Percentiles rank a stretch among this genome's conserved stretches.
These are phyloP conservation scores for Aciculosporium take DNA, from an alignment of 2,329 filamentous ascomycete genomes.

Conservation along the genomic window DNA sequence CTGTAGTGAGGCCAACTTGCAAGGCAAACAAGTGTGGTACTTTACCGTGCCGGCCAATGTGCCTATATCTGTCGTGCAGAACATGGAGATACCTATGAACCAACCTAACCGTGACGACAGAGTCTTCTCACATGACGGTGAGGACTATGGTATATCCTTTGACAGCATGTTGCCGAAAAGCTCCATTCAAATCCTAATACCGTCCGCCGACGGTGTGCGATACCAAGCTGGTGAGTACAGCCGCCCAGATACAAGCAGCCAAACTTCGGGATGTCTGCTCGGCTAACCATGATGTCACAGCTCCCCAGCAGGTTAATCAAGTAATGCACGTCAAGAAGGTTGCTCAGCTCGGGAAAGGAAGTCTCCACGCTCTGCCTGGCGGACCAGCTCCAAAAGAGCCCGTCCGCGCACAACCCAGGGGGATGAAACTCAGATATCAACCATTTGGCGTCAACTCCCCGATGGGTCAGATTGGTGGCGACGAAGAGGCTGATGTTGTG, in stretches of 20 bases:
- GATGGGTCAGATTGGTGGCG: slow-evolving; percentile 25
- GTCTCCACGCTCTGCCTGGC: slow-evolving; percentile 10
- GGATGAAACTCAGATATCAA: slow-evolving; percentile 51
- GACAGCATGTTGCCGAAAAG: slow-evolving; percentile 35
- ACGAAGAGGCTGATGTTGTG: slow-evolving; percentile 26
- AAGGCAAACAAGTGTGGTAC: slow-evolving; percentile 68
- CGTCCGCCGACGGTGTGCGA: slow-evolving; percentile 37
- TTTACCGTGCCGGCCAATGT: slow-evolving; percentile 59
- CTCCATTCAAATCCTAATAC: slow-evolving; percentile 46
- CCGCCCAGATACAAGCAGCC: no score
- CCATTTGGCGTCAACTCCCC: slow-evolving; percentile 42
- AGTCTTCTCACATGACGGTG: slow-evolving; percentile 48
- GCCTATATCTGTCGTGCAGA: slow-evolving; percentile 51
- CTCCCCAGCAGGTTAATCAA: slow-evolving; percentile 33
- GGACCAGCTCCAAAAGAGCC: slow-evolving; percentile 34
- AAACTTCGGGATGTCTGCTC: no score
- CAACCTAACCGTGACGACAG: slow-evolving; percentile 36
- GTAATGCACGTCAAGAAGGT: slow-evolving; percentile 53
- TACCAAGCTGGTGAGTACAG: slow-evolving; percentile 37
- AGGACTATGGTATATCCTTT: slow-evolving; percentile 46
- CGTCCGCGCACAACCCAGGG: slow-evolving; percentile 50
- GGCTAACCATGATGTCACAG: slow-evolving; percentile 10
- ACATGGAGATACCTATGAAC: slow-evolving; percentile 46
- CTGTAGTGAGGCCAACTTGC: slow-evolving; percentile 42
- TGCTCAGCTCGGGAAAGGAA: slow-evolving; percentile 35